Percentiles rank a stretch among this genome's conserved stretches.
These are phyloP conservation scores for Solanum okadae DNA, from an alignment of 257 asterid genomes.

Conservation along the genomic window DNA sequence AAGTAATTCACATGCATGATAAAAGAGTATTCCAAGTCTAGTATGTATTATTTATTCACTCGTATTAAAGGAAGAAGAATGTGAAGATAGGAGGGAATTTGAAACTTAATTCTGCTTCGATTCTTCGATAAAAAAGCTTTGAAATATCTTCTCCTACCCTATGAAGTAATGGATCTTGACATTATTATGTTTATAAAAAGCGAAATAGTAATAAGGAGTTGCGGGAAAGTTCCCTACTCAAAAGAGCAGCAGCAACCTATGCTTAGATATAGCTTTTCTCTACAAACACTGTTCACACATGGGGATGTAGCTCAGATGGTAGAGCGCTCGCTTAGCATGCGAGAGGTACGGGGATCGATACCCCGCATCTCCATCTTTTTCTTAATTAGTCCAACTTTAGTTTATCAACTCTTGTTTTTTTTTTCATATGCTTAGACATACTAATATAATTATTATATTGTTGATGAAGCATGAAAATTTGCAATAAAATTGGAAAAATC, in stretches of 20 bases:
- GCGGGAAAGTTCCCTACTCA: neutral
- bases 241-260: neutral
- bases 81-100: neutral
- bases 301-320: conserved; percentile 66
- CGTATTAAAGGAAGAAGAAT: neutral
- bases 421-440: neutral
- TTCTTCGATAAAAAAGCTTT: neutral
- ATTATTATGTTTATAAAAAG: neutral
- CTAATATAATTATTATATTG: neutral
- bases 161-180: neutral
- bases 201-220: neutral
- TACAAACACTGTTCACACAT: neutral
- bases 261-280: accelerated
- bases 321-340: conserved; percentile 46
- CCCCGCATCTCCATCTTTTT: conserved; percentile 19
- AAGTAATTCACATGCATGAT: neutral
- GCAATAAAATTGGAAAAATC: too few relatives aligned
- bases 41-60: neutral
- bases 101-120: neutral
- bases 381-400: too few relatives aligned
- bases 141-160: neutral
- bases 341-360: conserved; percentile 39
- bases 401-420: too few relatives aligned
- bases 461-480: neutral
- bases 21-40: neutral